Conservation (phyloP, 345 rosid genomes). For the Citrus unshiu region DNA sequence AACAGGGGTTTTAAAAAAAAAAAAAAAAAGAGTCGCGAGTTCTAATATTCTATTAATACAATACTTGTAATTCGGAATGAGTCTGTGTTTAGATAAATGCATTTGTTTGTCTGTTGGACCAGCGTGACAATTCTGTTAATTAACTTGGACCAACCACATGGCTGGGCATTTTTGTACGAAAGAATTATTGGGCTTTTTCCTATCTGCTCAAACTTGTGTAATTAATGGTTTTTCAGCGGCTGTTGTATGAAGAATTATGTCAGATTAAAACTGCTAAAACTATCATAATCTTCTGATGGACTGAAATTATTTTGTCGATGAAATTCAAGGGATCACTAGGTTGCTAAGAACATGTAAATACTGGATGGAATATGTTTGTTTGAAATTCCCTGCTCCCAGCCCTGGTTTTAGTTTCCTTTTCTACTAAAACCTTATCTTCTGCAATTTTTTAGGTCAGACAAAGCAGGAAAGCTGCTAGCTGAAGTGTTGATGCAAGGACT, state of each 20-base stretch:
- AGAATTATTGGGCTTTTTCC: not conserved
- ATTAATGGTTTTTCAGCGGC: not conserved
- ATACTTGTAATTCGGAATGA: not conserved
- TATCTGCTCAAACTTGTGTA: not conserved
- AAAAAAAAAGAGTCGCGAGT: no score
- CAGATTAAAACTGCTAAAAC: not conserved
- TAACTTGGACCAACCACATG: not conserved
- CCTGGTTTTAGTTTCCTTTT: not conserved
- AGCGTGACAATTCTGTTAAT: not conserved
- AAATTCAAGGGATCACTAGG: not conserved
- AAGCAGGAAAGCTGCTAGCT: constrained; percentile 89
- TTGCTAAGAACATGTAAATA: not conserved
- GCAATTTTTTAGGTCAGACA: constrained; percentile 62
- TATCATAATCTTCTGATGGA: not conserved
- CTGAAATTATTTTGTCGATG: not conserved
- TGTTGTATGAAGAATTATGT: not conserved
- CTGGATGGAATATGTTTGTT: constrained; percentile 6
- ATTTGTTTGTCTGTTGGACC: not conserved
- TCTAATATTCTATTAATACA: not conserved
- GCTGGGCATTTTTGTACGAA: not conserved
- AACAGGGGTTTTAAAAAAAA: no score
- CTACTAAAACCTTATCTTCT: constrained; percentile 13
- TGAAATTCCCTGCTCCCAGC: not conserved
- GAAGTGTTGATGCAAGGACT: constrained; percentile 82
- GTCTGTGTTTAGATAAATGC: not conserved